phyloP scores from a whole-genome alignment of 495 filamentous ascomycete genomes.

The Aspergillus panamensis region DNA sequence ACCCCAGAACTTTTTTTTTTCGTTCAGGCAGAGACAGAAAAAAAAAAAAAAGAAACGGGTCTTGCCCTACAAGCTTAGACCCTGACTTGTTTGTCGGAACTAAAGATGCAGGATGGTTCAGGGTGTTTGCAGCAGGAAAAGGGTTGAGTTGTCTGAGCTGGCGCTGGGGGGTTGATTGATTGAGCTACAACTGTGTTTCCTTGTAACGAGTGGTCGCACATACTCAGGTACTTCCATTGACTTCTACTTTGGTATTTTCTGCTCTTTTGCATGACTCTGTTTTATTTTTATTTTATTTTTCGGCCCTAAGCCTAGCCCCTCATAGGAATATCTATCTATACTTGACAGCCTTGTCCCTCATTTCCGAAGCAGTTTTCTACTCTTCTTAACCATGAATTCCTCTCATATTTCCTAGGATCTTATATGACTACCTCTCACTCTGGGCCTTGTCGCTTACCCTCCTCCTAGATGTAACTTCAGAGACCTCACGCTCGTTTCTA shows the following conservation, averaged over 20 bases:
- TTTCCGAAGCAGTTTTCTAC: constrained; percentile 1
- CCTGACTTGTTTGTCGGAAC: constrained; percentile 18
- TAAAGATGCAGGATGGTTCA: constrained; percentile 4
- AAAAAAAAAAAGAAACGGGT: constrained; percentile 12
- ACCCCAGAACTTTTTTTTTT: neutral
- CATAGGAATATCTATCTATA: constrained; percentile 1
- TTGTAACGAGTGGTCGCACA: constrained; percentile 20
- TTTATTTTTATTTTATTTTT: constrained; percentile 1
- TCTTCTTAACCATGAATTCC: neutral
- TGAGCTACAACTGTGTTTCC: constrained; percentile 13
- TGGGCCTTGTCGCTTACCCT: neutral
- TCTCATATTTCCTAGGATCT: neutral
- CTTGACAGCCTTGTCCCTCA: constrained; percentile 6
- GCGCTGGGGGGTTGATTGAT: constrained; percentile 13
- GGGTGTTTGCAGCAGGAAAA: constrained; percentile 16
- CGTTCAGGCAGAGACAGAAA: neutral
- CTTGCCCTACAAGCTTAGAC: constrained; percentile 2
- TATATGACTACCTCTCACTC: constrained; percentile 11
- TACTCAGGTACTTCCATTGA: constrained; percentile 1
- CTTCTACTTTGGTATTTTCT: constrained; percentile 1
- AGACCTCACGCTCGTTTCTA: constrained; percentile 2
- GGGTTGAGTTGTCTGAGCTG: constrained; percentile 24
- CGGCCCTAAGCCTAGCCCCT: neutral
- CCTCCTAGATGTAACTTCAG: constrained; percentile 3
- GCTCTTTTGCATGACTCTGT: neutral